Conservation (phyloP, 2,329 filamentous ascomycete species). For the Botrytis sinoallii region DNA sequence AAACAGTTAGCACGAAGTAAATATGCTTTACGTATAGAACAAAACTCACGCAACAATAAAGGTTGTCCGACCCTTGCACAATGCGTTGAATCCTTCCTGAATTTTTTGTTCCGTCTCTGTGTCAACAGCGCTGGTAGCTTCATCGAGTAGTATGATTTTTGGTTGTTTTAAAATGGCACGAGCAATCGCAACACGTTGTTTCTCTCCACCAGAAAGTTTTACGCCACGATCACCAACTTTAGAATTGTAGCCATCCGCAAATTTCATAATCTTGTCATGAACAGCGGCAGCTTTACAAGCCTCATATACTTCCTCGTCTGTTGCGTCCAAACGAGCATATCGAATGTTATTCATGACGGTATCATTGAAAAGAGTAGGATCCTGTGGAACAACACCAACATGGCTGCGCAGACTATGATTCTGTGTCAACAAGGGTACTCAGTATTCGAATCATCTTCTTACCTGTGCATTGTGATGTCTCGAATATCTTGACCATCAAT, state of each 20-base stretch:
- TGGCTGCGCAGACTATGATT: conserved; percentile 39
- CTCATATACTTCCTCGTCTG: conserved; percentile 38
- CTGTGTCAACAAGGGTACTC: conserved; percentile 24
- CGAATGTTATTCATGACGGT: conserved; percentile 44
- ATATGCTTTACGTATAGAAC: neutral
- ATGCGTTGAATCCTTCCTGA: conserved; percentile 56
- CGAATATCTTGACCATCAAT: conserved; percentile 41
- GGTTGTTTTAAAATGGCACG: conserved; percentile 89
- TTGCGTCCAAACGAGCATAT: conserved; percentile 34
- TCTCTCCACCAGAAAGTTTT: conserved; percentile 82
- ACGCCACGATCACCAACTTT: conserved; percentile 43
- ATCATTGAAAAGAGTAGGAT: conserved; percentile 54
- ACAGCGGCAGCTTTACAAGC: conserved; percentile 58
- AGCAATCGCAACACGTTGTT: conserved; percentile 84
- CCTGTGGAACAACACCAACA: conserved; percentile 56
- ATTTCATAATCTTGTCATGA: conserved; percentile 53
- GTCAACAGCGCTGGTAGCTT: conserved; percentile 91
- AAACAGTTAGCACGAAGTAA: conserved; percentile 20
- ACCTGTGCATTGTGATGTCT: conserved; percentile 46
- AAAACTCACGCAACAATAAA: conserved; percentile 39
- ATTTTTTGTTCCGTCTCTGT: conserved; percentile 93
- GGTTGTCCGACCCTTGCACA: conserved; percentile 50
- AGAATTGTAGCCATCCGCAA: conserved; percentile 51
- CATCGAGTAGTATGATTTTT: conserved; percentile 87
- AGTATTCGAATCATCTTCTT: conserved; percentile 45